phyloP scores from a whole-genome alignment of 345 rosid genomes.

The Eucalyptus cloeziana region DNA sequence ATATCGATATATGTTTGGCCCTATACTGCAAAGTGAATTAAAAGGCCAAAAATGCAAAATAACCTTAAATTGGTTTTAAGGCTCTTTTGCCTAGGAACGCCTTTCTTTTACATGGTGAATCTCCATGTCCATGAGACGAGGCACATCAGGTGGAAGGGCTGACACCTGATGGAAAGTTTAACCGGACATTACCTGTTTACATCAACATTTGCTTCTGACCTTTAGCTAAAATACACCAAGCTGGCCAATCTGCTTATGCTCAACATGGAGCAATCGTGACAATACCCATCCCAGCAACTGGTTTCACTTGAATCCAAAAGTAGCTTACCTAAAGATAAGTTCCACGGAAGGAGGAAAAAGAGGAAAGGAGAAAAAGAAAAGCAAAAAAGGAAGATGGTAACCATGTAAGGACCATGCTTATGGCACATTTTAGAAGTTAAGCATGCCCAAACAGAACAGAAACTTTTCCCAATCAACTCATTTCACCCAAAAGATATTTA shows the following conservation, averaged over 20 bases:
- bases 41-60: neutral
- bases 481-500: neutral
- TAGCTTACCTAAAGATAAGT: conserved; percentile 5
- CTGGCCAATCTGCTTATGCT: conserved; percentile 15
- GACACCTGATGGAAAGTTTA: neutral
- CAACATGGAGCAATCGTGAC: conserved; percentile 8
- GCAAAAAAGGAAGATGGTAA: neutral
- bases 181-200: conserved; percentile 21
- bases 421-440: neutral
- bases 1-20: neutral
- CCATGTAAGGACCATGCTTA: conserved; percentile 10
- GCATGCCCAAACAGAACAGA: neutral
- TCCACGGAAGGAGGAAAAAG: neutral
- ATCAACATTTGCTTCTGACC: conserved; percentile 10
- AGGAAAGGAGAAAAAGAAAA: neutral
- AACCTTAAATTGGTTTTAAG: neutral
- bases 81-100: neutral
- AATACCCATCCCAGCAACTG: conserved; percentile 23
- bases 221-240: conserved; percentile 1
- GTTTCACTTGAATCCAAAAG: conserved; percentile 8
- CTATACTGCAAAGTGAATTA: neutral
- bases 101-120: neutral
- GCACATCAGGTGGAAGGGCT: neutral
- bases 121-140: neutral
- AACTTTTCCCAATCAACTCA: neutral